A percentile compares a stretch with the other conserved stretches of the same genome.
Conservation (phyloP, 176 grass and related monocot genomes). For the Otatea glauca region DNA sequence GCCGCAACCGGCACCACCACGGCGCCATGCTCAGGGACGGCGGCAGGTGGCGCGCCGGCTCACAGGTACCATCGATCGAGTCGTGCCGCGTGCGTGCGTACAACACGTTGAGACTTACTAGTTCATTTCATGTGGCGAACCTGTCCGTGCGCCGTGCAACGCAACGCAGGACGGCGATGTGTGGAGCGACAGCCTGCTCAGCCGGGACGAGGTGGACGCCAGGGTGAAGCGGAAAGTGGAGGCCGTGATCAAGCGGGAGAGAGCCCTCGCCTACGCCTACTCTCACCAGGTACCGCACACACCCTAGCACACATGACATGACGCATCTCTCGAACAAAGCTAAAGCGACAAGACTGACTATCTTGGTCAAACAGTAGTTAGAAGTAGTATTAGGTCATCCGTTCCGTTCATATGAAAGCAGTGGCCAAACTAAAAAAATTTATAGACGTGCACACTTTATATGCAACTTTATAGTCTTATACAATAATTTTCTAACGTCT, state of each 20-base stretch:
- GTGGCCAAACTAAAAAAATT: too few species aligned
- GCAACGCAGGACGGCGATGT: constrained; percentile 41
- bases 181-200: constrained; percentile 77
- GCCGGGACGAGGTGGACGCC: constrained; percentile 59
- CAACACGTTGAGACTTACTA: neutral
- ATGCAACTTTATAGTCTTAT: too few species aligned
- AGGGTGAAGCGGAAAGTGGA: constrained; percentile 77
- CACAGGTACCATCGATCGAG: constrained; percentile 31
- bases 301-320: neutral
- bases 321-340: neutral
- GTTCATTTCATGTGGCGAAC: neutral
- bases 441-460: too few species aligned
- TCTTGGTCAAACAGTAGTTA: neutral
- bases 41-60: constrained; percentile 37
- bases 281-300: constrained; percentile 68
- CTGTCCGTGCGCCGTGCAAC: neutral
- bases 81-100: neutral
- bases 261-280: constrained; percentile 87
- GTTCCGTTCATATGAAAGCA: neutral
- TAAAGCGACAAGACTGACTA: neutral
- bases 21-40: constrained; percentile 40
- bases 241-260: constrained; percentile 87
- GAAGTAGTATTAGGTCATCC: neutral
- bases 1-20: constrained; percentile 53
- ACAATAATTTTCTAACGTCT: too few species aligned